Evolutionary conservation across 2,329 filamentous ascomycete genomes (phyloP).

Genomic region (Fusarium sp.): DNA sequence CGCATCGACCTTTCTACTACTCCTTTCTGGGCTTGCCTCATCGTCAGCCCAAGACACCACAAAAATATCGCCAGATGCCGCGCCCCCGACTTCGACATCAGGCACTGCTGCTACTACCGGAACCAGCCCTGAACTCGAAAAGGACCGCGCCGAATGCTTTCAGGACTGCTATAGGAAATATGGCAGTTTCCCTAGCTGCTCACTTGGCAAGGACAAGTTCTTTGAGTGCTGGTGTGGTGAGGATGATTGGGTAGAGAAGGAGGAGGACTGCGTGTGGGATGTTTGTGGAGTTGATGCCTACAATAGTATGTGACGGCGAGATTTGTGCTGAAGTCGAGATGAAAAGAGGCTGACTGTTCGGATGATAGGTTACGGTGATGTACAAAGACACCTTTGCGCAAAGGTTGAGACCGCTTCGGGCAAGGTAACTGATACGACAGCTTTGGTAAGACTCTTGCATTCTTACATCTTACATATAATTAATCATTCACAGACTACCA

Average conservation of each 20-base stretch:
- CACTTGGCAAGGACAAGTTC: constrained; percentile 1
- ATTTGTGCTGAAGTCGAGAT: fast-evolving
- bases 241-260: constrained; percentile 16
- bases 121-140: background rate
- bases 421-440: fast-evolving
- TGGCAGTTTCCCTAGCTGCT: constrained; percentile 2
- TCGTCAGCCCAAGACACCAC: background rate
- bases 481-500: background rate
- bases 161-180: constrained; percentile 16
- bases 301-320: background rate
- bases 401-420: background rate
- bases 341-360: background rate
- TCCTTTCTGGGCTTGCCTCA: background rate
- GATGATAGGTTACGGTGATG: background rate
- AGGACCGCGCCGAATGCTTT: constrained; percentile 7
- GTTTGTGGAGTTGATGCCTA: constrained; percentile 18
- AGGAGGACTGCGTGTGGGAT: constrained; percentile 17
- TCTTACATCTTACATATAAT: background rate
- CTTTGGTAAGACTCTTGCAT: background rate
- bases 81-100: background rate
- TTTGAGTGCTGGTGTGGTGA: constrained; percentile 16
- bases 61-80: background rate
- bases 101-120: too few species aligned
- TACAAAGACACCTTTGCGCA: background rate
- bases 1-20: background rate